Percentiles rank a stretch among this genome's conserved stretches.
Conservation (phyloP, 2,329 filamentous ascomycete species). For the Raffaelea ambrosiae region DNA sequence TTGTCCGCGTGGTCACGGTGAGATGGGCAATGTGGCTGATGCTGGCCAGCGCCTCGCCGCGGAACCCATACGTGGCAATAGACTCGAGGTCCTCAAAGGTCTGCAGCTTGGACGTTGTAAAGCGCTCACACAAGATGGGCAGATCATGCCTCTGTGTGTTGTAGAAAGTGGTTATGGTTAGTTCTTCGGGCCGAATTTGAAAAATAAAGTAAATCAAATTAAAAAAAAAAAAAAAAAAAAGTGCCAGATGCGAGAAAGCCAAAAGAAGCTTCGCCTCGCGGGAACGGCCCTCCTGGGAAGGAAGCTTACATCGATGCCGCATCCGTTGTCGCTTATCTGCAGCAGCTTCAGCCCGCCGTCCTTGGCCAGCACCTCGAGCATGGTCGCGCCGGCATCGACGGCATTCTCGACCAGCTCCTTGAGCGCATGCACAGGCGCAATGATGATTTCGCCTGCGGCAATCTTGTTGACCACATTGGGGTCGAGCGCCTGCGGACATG, state of each 20-base stretch:
- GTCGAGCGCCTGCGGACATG: constrained; percentile 69
- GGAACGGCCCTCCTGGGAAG: no score
- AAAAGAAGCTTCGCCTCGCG: no score
- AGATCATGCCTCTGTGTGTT: constrained; percentile 76
- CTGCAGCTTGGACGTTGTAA: constrained; percentile 93
- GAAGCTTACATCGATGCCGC: constrained; percentile 71
- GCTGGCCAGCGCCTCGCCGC: constrained; percentile 90
- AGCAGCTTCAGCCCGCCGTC: constrained; percentile 91
- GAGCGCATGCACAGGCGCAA: constrained; percentile 88
- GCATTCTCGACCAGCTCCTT: constrained; percentile 97
- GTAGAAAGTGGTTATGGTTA: constrained; percentile 10
- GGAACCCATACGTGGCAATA: constrained; percentile 95
- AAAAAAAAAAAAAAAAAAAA: constrained; percentile 9
- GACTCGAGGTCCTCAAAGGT: constrained; percentile 84
- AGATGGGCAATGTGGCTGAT: constrained; percentile 98
- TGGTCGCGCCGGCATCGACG: constrained; percentile 92
- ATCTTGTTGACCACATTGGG: constrained; percentile 97
- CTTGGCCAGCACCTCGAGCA: constrained; percentile 83
- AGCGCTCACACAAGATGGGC: constrained; percentile 85
- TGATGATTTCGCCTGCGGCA: constrained; percentile 94
- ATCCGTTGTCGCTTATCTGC: constrained; percentile 95
- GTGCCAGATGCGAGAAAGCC: not conserved
- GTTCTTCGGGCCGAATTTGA: no score
- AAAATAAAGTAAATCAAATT: no score
- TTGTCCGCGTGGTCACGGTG: constrained; percentile 88